A percentile compares a stretch with the other conserved stretches of the same genome.
Conservation (phyloP, 495 filamentous ascomycete genomes). For the Apiosordaria backusii region DNA sequence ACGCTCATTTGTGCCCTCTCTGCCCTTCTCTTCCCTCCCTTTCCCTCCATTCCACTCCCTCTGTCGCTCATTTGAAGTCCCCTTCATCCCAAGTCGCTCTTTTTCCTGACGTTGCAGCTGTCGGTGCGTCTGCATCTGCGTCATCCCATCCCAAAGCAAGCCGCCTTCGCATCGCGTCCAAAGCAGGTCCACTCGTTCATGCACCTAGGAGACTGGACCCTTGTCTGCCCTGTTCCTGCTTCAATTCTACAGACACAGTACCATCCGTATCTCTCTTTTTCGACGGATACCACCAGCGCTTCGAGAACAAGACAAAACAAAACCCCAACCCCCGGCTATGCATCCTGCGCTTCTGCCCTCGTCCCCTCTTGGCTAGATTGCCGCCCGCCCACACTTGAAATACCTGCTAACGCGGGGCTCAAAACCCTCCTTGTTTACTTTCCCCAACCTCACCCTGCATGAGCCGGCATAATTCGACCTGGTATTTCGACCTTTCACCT, state of each 20-base stretch:
- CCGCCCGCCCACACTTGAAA: constrained; percentile 9
- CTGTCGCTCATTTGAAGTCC: not conserved
- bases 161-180: constrained; percentile 12
- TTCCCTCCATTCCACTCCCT: constrained; percentile 8
- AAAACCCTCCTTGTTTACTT: not conserved
- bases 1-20: constrained; percentile 21
- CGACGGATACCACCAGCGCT: not conserved
- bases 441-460: constrained; percentile 10
- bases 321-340: not conserved
- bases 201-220: constrained; percentile 27
- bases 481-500: not conserved
- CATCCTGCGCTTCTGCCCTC: constrained; percentile 9
- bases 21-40: constrained; percentile 4
- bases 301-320: not conserved
- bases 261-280: constrained; percentile 9
- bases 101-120: constrained; percentile 10
- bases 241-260: constrained; percentile 26
- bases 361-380: constrained; percentile 15
- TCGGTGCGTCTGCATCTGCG: constrained; percentile 14
- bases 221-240: constrained; percentile 25
- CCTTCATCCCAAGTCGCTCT: constrained; percentile 16
- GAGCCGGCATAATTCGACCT: not conserved
- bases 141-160: constrained; percentile 12
- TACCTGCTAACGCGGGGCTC: not conserved
- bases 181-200: constrained; percentile 27